Evolutionary conservation across 441 rosid genomes (phyloP).

Genomic region (Gossypium laxum): DNA sequence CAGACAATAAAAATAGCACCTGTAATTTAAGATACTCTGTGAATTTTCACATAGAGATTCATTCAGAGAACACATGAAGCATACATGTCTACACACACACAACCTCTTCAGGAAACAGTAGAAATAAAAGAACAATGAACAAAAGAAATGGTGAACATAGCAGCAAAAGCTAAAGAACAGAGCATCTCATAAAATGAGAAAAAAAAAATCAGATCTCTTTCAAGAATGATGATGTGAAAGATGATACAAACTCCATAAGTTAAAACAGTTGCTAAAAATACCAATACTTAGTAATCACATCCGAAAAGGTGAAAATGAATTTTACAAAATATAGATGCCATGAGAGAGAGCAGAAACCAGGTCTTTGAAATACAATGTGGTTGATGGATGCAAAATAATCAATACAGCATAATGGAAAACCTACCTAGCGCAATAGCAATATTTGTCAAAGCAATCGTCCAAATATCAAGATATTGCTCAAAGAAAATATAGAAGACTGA

Average conservation of each 20-base stretch:
- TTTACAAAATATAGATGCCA: neutral
- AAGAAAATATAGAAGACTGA: conserved; percentile 72
- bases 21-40: conserved; percentile 23
- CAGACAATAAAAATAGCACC: conserved; percentile 63
- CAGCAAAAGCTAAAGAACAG: neutral
- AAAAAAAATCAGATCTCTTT: neutral
- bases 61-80: neutral
- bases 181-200: neutral
- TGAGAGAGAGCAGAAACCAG: neutral
- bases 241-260: neutral
- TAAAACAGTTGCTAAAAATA: neutral
- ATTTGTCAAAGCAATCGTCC: conserved; percentile 54
- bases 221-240: neutral
- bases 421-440: conserved; percentile 53
- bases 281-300: neutral
- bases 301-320: neutral
- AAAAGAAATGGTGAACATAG: neutral
- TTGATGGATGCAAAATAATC: conserved; percentile 8
- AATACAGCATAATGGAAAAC: conserved; percentile 21
- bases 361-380: neutral
- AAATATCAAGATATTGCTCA: conserved; percentile 66
- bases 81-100: neutral
- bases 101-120: neutral
- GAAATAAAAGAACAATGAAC: neutral
- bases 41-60: neutral